These are phyloP conservation scores for Prunus fruticosa DNA, from an alignment of 306 rosid species.

Conservation along the genomic window DNA sequence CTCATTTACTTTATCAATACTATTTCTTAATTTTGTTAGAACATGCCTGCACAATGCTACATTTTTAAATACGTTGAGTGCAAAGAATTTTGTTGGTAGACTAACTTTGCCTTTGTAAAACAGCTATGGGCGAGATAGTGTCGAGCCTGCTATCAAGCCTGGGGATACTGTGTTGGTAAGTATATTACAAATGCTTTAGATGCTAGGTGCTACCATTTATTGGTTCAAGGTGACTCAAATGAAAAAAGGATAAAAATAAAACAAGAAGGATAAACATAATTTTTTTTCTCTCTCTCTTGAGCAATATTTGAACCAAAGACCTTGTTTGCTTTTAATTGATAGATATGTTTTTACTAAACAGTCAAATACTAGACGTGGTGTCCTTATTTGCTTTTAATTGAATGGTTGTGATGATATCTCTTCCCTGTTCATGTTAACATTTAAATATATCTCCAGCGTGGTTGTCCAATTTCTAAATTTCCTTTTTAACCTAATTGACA, in stretches of 20 bases:
- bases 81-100: slow-evolving; percentile 6
- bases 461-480: background rate
- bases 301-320: background rate
- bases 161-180: slow-evolving; percentile 84
- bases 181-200: background rate
- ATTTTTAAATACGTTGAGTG: background rate
- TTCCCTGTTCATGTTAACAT: no score
- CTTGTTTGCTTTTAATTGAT: no score
- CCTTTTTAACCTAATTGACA: background rate
- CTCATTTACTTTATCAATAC: no score
- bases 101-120: slow-evolving; percentile 20
- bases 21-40: no score
- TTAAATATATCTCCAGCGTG: background rate
- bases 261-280: background rate
- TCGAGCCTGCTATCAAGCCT: slow-evolving; percentile 90
- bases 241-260: no score
- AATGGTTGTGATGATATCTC: no score
- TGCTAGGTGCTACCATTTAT: background rate
- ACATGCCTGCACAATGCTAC: no score
- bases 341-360: no score
- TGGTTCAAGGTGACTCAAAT: background rate
- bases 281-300: background rate
- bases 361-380: no score
- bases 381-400: no score
- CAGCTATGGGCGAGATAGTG: slow-evolving; percentile 87